Percentiles rank a stretch among this genome's conserved stretches.
These are phyloP conservation scores for Ganoderma sp. DNA, from an alignment of 1,284 basidiomycete species.

Conservation along the genomic window DNA sequence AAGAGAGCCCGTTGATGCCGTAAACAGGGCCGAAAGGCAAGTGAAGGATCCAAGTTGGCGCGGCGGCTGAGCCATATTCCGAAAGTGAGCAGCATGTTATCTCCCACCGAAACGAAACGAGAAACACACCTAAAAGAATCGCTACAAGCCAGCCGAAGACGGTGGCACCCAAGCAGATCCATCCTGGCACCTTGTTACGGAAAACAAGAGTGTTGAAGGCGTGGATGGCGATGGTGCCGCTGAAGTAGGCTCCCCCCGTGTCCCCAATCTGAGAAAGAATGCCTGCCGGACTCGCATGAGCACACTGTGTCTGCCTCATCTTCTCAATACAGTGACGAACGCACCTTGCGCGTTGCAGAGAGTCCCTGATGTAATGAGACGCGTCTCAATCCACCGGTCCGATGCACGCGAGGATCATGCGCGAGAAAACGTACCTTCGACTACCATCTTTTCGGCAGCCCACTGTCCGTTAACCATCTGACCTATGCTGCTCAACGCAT, in stretches of 20 bases:
- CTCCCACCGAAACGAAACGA: slow-evolving; percentile 1
- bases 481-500: slow-evolving; percentile 57
- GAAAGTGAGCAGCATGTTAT: not conserved
- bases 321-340: not conserved
- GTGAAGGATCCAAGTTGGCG: slow-evolving; percentile 46
- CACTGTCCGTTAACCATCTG: slow-evolving; percentile 58
- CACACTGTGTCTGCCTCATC: not conserved
- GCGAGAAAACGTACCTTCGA: slow-evolving; percentile 50
- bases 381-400: not conserved
- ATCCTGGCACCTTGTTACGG: slow-evolving; percentile 54
- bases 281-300: slow-evolving; percentile 29
- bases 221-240: slow-evolving; percentile 67
- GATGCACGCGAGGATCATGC: not conserved
- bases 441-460: slow-evolving; percentile 51
- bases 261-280: slow-evolving; percentile 67
- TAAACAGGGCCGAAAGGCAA: slow-evolving; percentile 48
- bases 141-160: slow-evolving; percentile 61
- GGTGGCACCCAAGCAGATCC: slow-evolving; percentile 52
- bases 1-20: slow-evolving; percentile 57
- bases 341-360: slow-evolving; percentile 65
- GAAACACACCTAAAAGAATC: slow-evolving; percentile 51
- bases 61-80: slow-evolving; percentile 41
- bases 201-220: slow-evolving; percentile 70
- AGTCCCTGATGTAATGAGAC: slow-evolving; percentile 34
- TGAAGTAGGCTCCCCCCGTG: slow-evolving; percentile 68